Evolutionary conservation across 2,329 filamentous ascomycete species (phyloP).

Genomic region (Sporothrix schenckii): DNA sequence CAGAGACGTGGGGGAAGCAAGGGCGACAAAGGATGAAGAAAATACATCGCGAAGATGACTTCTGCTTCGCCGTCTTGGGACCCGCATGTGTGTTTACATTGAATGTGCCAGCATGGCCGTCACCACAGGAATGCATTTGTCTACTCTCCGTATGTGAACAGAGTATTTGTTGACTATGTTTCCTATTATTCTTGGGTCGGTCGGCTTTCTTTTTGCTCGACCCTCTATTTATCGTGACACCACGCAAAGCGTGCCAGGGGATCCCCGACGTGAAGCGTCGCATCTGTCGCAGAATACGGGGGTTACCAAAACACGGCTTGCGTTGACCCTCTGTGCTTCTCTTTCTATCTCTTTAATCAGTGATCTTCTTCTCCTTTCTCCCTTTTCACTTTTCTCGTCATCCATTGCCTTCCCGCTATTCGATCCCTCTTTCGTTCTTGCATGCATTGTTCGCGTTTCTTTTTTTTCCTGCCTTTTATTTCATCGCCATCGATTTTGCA

Average conservation of each 20-base stretch:
- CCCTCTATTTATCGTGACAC: conserved; percentile 19
- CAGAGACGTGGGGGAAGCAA: neutral
- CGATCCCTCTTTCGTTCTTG: no score
- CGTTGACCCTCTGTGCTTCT: neutral
- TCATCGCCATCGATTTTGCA: neutral
- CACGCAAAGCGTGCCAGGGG: neutral
- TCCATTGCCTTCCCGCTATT: neutral
- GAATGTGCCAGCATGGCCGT: neutral
- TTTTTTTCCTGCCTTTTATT: neutral
- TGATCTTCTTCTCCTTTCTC: neutral
- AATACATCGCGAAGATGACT: neutral
- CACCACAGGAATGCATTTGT: neutral
- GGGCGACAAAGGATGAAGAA: neutral
- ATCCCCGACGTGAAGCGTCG: conserved; percentile 29
- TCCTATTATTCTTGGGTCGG: no score
- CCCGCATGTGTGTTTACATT: neutral
- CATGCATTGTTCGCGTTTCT: no score
- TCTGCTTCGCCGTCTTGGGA: neutral
- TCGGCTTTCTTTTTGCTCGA: neutral
- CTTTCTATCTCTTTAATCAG: conserved; percentile 17
- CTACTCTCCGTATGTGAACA: neutral
- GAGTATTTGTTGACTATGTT: no score
- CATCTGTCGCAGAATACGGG: conserved; percentile 22
- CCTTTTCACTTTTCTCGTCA: neutral
- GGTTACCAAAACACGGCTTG: neutral